These are phyloP conservation scores for Paraglomus occultum DNA, from an alignment of 192 early-diverging fungal species.

Conservation along the genomic window DNA sequence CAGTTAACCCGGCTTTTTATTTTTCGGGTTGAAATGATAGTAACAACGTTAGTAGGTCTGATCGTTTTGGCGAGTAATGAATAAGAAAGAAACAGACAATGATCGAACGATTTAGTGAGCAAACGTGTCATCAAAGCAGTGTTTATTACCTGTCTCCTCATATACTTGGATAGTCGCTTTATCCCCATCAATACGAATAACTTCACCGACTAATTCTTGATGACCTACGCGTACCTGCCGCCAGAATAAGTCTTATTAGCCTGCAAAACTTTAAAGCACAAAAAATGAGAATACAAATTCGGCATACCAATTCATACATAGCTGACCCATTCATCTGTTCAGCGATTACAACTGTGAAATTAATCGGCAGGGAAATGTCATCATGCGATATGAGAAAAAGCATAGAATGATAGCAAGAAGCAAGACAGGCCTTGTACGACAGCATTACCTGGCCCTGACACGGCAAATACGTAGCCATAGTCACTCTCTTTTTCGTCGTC, in stretches of 20 bases:
- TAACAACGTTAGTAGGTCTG: not conserved
- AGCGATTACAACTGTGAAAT: slow-evolving; percentile 86
- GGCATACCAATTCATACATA: slow-evolving; percentile 95
- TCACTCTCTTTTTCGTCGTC: slow-evolving; percentile 82
- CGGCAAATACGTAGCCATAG: slow-evolving; percentile 92
- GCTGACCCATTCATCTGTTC: slow-evolving; percentile 97
- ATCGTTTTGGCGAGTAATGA: not conserved
- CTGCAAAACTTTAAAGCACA: not conserved
- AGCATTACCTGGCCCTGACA: slow-evolving; percentile 92
- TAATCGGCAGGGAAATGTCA: not conserved
- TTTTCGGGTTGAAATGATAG: not conserved
- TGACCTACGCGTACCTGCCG: slow-evolving; percentile 93
- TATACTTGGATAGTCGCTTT: slow-evolving; percentile 99
- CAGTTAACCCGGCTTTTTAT: slow-evolving; percentile 84
- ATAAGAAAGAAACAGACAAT: not conserved
- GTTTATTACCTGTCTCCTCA: slow-evolving; percentile 88
- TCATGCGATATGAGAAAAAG: slow-evolving; percentile 12
- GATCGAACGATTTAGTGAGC: not conserved
- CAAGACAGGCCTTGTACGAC: not conserved
- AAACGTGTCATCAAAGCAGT: not conserved
- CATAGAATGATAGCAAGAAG: not conserved
- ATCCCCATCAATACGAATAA: slow-evolving; percentile 98
- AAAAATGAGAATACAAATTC: not conserved
- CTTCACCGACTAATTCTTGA: slow-evolving; percentile 96
- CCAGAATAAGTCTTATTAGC: not conserved